Evolutionary conservation across 257 asterid genomes (phyloP).

Genomic region (Solanum appendiculatum): DNA sequence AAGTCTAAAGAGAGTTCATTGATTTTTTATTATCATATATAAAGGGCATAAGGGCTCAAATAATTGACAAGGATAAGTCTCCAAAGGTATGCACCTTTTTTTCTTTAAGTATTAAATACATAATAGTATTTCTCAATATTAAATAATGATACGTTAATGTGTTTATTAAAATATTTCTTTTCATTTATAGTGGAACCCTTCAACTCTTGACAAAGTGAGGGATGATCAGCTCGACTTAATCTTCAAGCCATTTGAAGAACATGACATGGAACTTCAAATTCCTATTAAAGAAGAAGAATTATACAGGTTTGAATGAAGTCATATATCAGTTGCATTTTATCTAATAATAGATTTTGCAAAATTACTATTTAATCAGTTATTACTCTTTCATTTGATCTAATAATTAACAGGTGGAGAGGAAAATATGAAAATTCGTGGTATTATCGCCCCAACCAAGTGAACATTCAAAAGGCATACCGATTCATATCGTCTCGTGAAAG

Average conservation of each 20-base stretch:
- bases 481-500: neutral
- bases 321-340: neutral
- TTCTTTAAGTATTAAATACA: no score
- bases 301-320: neutral
- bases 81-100: no score
- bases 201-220: no score
- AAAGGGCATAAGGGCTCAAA: neutral
- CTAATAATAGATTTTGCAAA: neutral
- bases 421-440: neutral
- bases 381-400: neutral
- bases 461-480: neutral
- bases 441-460: neutral
- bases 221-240: neutral
- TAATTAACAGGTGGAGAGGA: neutral
- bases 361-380: neutral
- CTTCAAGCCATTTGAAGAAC: neutral
- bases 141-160: no score
- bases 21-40: neutral
- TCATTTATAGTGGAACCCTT: no score
- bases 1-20: neutral
- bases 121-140: no score
- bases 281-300: neutral
- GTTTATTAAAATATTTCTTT: no score
- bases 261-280: neutral
- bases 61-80: neutral